phyloP scores from a whole-genome alignment of 352 stramenopile genomes.

The Globisporangium splendens region DNA sequence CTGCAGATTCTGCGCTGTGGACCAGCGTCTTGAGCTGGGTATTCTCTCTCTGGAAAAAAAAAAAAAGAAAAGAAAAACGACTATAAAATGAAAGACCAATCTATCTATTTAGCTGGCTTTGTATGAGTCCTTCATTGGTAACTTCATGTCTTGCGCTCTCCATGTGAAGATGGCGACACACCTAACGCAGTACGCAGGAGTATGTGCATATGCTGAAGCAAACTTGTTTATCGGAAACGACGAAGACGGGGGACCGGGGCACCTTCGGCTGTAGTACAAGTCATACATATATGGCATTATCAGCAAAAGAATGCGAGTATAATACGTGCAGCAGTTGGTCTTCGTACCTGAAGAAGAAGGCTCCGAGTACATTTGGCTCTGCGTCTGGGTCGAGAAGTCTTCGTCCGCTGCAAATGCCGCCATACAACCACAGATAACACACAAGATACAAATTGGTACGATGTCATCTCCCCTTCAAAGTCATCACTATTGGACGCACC shows the following conservation, averaged over 20 bases:
- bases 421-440: no score
- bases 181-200: background rate
- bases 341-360: constrained; percentile 34
- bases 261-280: constrained; percentile 5
- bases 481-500: constrained; percentile 16
- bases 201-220: background rate
- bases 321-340: background rate
- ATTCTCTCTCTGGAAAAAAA: background rate
- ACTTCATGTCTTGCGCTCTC: background rate
- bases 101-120: no score
- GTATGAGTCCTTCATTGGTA: no score
- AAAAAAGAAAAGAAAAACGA: background rate
- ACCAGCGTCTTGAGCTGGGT: no score
- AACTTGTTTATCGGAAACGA: constrained; percentile 37
- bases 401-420: constrained; percentile 12
- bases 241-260: constrained; percentile 44
- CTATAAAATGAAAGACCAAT: background rate
- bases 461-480: no score
- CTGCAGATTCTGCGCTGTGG: background rate
- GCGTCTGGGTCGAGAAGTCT: constrained; percentile 29
- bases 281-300: background rate
- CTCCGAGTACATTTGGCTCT: constrained; percentile 29
- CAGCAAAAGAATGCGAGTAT: background rate
- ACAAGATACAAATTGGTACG: no score
- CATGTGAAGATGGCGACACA: background rate